Base-by-base conservation (phyloP, 176 grass and related monocot genomes). In the Typha latifolia region DNA sequence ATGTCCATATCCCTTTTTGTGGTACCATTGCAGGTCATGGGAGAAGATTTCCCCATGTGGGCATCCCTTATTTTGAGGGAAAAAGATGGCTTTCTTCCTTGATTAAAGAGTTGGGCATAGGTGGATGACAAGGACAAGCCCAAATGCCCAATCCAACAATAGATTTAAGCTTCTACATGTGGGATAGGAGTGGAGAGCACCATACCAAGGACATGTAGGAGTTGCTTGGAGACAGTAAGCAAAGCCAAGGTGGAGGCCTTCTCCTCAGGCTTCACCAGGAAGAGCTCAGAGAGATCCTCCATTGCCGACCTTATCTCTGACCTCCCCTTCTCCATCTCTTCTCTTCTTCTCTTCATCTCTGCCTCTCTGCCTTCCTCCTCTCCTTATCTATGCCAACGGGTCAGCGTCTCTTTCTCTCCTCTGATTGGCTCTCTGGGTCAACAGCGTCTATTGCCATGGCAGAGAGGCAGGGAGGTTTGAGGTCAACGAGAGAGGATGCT, bases 121-220 rank as follows among this genome's bases (percentile, higher is more conserved):
- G 9, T 43, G 37, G 37, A 43, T 10, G 37, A 10, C 37, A 43
- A 43, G 5, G 9, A 43, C 37, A 43, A 43, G 10, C 37, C 37
- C 37, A 43, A 43, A 43, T 10, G 10, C 37, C 37, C 37, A 43
- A 43, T 43, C 37, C 37, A 10, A 43, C 37, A 43, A 43, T 43
- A 43, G 37, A 43, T 22, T 20, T n/a, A 49, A n/a, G 4, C 48
- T 4, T 4, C 14, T 49, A n/a, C 66, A 47, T 61, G 12, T 3
- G 47, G 15, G 61, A 61, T n/a, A 34, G 24, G 48, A 32, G 52
- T 51, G 43, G 6, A 14, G 37, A 72, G 12, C 32, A 62, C 2
- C 79, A 23, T 69, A 96, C 92, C 92, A 73, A 96, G 82, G 66
- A 96, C 70, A 72, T 70, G 85, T 66, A 96, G 73, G 21, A 96